These are phyloP conservation scores for Alternaria conjuncta DNA, from an alignment of 2,329 filamentous ascomycete species.

Conservation along the genomic window DNA sequence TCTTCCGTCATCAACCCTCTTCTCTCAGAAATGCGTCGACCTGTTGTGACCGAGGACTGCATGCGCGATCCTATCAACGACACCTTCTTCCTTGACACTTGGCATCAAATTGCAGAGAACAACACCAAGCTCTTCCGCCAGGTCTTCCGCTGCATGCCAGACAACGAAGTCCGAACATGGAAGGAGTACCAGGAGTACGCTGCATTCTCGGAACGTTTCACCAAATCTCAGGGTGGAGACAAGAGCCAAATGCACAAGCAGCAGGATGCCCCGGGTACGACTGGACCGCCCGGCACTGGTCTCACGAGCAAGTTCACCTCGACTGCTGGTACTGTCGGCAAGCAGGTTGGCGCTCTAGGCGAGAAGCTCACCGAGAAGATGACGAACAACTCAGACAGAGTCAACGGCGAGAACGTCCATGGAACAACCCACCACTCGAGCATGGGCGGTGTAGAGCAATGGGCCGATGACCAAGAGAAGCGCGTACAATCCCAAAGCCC, in stretches of 20 bases:
- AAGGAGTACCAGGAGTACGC: constrained; percentile 87
- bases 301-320: constrained; percentile 33
- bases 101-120: constrained; percentile 86
- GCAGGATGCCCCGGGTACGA: constrained; percentile 56
- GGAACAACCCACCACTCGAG: constrained; percentile 14
- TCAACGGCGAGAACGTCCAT: constrained; percentile 11
- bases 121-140: constrained; percentile 94
- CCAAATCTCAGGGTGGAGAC: constrained; percentile 64
- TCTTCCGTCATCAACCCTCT: constrained; percentile 57
- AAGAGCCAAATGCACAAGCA: constrained; percentile 60
- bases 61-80: constrained; percentile 90
- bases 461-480: constrained; percentile 49
- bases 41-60: constrained; percentile 83
- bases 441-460: constrained; percentile 46
- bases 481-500: constrained; percentile 19
- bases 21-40: constrained; percentile 71
- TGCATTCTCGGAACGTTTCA: constrained; percentile 79
- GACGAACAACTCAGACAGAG: constrained; percentile 25
- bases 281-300: constrained; percentile 56
- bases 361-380: constrained; percentile 43
- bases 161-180: constrained; percentile 93
- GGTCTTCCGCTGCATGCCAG: constrained; percentile 96
- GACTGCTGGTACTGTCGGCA: constrained; percentile 29
- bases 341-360: constrained; percentile 30
- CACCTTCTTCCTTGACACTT: constrained; percentile 84